A percentile compares a stretch with the other conserved stretches of the same genome.
phyloP scores from a whole-genome alignment of 108 stramenopile species.

The Nitzschia putrida region DNA sequence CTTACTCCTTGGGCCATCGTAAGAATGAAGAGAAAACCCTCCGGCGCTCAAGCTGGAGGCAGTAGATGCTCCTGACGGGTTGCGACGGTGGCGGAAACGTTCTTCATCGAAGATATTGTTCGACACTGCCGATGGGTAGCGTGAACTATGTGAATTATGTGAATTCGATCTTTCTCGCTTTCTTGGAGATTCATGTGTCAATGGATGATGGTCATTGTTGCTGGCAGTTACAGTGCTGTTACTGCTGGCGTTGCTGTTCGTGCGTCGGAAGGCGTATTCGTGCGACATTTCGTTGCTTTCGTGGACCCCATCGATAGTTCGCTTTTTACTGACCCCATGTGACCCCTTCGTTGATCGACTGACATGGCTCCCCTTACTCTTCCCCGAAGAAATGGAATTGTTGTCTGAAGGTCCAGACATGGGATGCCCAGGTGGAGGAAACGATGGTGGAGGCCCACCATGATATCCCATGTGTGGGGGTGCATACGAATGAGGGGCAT shows the following conservation, averaged over 20 bases:
- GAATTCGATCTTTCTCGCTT: slow-evolving; percentile 30
- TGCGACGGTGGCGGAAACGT: slow-evolving; percentile 10
- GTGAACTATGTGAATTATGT: not conserved
- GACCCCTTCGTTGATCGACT: slow-evolving; percentile 32
- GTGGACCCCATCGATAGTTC: slow-evolving; percentile 56
- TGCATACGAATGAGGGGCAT: slow-evolving; percentile 15
- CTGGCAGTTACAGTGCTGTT: slow-evolving; percentile 42
- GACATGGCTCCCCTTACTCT: slow-evolving; percentile 32
- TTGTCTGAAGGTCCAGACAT: slow-evolving; percentile 27
- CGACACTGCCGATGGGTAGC: slow-evolving; percentile 9
- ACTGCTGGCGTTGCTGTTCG: slow-evolving; percentile 50
- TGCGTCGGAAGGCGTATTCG: slow-evolving; percentile 53
- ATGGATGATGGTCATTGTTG: slow-evolving; percentile 38
- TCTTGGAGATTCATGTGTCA: slow-evolving; percentile 34
- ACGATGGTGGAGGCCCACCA: slow-evolving; percentile 19
- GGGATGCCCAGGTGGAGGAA: slow-evolving; percentile 7
- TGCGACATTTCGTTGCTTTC: slow-evolving; percentile 26
- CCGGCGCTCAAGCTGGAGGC: slow-evolving; percentile 57
- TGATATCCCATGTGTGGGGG: slow-evolving; percentile 39
- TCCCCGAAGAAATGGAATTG: slow-evolving; percentile 31
- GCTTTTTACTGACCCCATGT: slow-evolving; percentile 45
- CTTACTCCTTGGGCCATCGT: slow-evolving; percentile 50
- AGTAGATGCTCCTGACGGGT: slow-evolving; percentile 40
- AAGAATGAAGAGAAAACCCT: slow-evolving; percentile 48
- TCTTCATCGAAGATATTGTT: slow-evolving; percentile 35